Base-by-base conservation (phyloP, 1,284 basidiomycete species). In the Ustilago sp. region DNA sequence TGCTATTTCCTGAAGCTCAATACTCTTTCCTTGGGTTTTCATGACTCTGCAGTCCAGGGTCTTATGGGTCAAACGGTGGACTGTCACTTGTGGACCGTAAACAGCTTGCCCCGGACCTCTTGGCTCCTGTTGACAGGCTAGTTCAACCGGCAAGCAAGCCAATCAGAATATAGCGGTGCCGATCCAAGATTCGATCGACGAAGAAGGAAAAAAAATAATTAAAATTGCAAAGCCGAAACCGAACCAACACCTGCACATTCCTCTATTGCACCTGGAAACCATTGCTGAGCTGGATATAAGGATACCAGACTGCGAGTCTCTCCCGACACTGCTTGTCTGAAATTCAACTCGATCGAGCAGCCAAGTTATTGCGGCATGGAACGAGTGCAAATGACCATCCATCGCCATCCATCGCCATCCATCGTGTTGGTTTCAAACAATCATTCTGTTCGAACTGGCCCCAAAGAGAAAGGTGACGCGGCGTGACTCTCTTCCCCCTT, bases 241-340 rank as follows among this genome's bases (percentile, higher is more conserved):
- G 39, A 43, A 17, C 39, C 7, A 43, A 15, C 15, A 15, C 39
- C 23, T 28, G 23, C 23, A 28, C 23, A 28, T 28, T 2, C 39
- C 13, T 17, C 9, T 15, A 15, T 15, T 17, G n/a, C 39, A 41
- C 13, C 39, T 15, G 39, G 15, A 17, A 11, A 17, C 39, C 23
- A 28, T 28, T 28, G 23, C 23, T 28, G 12, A 17, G 48, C 52
- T 39, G 55, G 62, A 64, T 4, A 43, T 64, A 58, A 62, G 50
- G 45, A n/a, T 38, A 39, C 2, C 57, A 48, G 8, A 48, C 41
- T 15, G 11, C 28, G 28, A 50, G 28, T 45, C n/a, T n/a, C 43
- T 19, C 4, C 43, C 19, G 43, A 4, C 8, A 45, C 8, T 15
- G 43, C 43, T 19, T 17, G 7, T 11, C 19, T 45, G 3, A 23